phyloP scores from a whole-genome alignment of 768 basidiomycete species.

The Termitomyces titanicus region DNA sequence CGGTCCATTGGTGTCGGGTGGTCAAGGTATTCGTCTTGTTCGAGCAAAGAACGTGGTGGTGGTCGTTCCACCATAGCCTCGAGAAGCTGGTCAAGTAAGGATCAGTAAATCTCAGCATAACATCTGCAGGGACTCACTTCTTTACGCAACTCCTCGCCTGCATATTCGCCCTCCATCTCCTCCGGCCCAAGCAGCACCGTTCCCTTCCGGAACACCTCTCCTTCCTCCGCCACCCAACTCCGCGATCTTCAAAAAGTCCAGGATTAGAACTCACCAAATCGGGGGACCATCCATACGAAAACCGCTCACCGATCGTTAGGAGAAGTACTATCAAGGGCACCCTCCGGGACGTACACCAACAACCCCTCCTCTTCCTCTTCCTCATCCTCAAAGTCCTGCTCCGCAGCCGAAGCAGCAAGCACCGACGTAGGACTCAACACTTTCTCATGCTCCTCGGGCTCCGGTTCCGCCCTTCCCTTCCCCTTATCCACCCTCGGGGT shows the following conservation, averaged over 20 bases:
- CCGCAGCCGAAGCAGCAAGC: slow-evolving; percentile 38
- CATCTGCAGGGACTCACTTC: slow-evolving; percentile 45
- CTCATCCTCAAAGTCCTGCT: slow-evolving; percentile 49
- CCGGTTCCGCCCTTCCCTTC: slow-evolving; percentile 67
- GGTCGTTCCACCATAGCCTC: slow-evolving; percentile 86
- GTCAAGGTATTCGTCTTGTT: slow-evolving; percentile 52
- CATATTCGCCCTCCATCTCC: slow-evolving; percentile 88
- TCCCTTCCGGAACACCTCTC: slow-evolving; percentile 94
- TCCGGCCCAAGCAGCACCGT: slow-evolving; percentile 73
- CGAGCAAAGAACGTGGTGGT: slow-evolving; percentile 67
- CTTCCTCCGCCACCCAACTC: slow-evolving; percentile 90
- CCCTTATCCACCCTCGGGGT: slow-evolving; percentile 77
- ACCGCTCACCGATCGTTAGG: slow-evolving; percentile 48
- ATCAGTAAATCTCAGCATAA: not conserved
- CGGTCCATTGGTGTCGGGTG: slow-evolving; percentile 14
- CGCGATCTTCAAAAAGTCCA: slow-evolving; percentile 45
- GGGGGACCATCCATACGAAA: not conserved
- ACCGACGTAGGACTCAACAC: slow-evolving; percentile 66
- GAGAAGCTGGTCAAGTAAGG: slow-evolving; percentile 48
- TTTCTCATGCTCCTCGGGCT: slow-evolving; percentile 65
- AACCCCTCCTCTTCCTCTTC: slow-evolving; percentile 34
- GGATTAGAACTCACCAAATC: slow-evolving; percentile 3
- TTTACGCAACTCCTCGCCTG: slow-evolving; percentile 82
- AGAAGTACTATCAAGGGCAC: slow-evolving; percentile 28
- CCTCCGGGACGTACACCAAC: slow-evolving; percentile 29